phyloP scores from a whole-genome alignment of 495 filamentous ascomycete species.

The Apodospora peruviana region DNA sequence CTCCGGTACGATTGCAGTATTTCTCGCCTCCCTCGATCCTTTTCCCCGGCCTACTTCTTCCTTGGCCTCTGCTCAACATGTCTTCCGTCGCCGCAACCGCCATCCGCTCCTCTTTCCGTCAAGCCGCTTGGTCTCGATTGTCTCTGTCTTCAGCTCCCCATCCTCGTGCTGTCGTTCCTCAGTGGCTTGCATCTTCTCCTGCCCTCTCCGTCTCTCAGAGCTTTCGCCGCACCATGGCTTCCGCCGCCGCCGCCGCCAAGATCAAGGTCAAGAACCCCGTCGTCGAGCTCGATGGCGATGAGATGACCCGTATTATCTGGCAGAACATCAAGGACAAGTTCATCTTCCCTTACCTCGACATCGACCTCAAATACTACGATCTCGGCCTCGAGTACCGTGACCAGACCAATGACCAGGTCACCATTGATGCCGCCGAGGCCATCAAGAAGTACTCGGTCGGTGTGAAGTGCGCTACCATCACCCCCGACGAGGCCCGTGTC shows the following conservation, averaged over 20 bases:
- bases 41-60: conserved; percentile 3
- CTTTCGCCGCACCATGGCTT: conserved; percentile 36
- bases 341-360: conserved; percentile 88
- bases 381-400: conserved; percentile 92
- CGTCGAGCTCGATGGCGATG: conserved; percentile 95
- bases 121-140: conserved; percentile 17
- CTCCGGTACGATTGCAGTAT: conserved; percentile 15
- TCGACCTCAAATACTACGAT: conserved; percentile 99
- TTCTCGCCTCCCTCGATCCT: background rate
- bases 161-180: no score
- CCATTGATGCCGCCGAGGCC: conserved; percentile 86
- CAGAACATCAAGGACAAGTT: conserved; percentile 97
- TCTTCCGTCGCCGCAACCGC: conserved; percentile 20
- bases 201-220: conserved; percentile 10
- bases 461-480: conserved; percentile 99
- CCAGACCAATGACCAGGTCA: conserved; percentile 93
- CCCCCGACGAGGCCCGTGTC: conserved; percentile 91
- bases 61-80: conserved; percentile 20
- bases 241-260: conserved; percentile 46
- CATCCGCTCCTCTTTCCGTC: conserved; percentile 24
- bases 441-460: conserved; percentile 98
- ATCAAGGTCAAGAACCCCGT: conserved; percentile 98
- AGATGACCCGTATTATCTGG: conserved; percentile 99
- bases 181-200: conserved; percentile 2
- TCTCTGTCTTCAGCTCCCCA: conserved; percentile 10